Evolutionary conservation across 148 eudicot species (phyloP), one percentile per base, ranked within the genome.

Genomic region (Heliosperma pusillum): DNA sequence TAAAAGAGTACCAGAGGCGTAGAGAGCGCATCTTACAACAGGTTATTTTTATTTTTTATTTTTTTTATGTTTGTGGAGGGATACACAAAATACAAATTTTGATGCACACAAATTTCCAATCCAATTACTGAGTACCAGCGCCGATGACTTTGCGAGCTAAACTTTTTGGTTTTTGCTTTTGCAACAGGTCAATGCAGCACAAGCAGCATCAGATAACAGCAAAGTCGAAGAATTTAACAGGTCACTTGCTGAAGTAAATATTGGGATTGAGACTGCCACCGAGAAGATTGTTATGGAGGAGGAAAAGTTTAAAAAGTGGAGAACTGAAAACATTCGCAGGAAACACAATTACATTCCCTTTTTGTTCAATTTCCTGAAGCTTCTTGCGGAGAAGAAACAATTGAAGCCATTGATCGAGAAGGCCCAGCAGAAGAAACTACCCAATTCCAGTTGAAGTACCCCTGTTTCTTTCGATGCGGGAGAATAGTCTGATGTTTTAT

Each of bases 381-480:
- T 96, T 71, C 97, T 96, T 53, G 99, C 99, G 30, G 99, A 95
- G 74, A 94, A 94, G 89, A 94, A 94, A 87, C 99, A 96, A 82
- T 64, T 90, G 87, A 92, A 91, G 76, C 92, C 99, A 47, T 90
- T 92, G 33, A 89, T 92, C 25, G 99, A 96, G 78, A 90, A 95
- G 86, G 99, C 97, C 6, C 86, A 89, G 78, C 91, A 95, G 85
- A 95, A 95, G 87, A 90, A 88, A 82, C 74, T 92, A 11, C 66
- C 83, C 76, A 88, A 82, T 84, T 77, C 87, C 10, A 81, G 76
- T 78, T 86, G 79, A 80, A 61, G 19, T 33, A 9, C 11, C 29
- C 52, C 64, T 57, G 42, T 13, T 45, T 65, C 59, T 19, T 10
- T 16, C 3, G 72, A 58, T 8, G 3, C 30, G 2, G 24, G 45